phyloP scores from a whole-genome alignment of 1,284 basidiomycete genomes.

The Ceratobasidium sp. region DNA sequence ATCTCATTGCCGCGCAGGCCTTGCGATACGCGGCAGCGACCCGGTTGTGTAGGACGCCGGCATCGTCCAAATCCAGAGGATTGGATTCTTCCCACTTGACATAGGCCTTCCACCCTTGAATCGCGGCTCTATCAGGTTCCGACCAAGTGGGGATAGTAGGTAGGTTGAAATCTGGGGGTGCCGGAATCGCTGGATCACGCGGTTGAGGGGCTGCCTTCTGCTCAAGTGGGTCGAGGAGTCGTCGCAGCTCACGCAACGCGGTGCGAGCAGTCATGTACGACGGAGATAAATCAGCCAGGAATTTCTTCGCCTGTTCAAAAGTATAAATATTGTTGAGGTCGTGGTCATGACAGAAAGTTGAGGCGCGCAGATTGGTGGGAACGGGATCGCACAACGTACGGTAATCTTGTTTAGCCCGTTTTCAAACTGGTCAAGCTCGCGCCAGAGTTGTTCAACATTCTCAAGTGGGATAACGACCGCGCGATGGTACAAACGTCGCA shows the following conservation, averaged over 20 bases:
- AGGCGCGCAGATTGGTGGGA: not conserved
- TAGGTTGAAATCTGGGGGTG: slow-evolving; percentile 64
- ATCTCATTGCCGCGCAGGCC: slow-evolving; percentile 89
- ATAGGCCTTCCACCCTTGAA: slow-evolving; percentile 90
- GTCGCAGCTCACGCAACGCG: slow-evolving; percentile 83
- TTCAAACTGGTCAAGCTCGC: slow-evolving; percentile 95
- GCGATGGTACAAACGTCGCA: slow-evolving; percentile 92
- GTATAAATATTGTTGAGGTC: slow-evolving; percentile 21
- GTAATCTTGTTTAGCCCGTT: slow-evolving; percentile 91
- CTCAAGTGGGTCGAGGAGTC: slow-evolving; percentile 69
- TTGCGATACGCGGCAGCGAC: slow-evolving; percentile 88
- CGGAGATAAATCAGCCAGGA: slow-evolving; percentile 84
- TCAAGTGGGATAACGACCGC: slow-evolving; percentile 94
- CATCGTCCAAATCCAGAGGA: slow-evolving; percentile 90
- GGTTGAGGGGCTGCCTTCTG: slow-evolving; percentile 52
- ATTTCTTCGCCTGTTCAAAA: slow-evolving; percentile 83
- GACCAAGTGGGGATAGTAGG: slow-evolving; percentile 81
- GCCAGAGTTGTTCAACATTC: slow-evolving; percentile 94
- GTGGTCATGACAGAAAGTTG: slow-evolving; percentile 8
- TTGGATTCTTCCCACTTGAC: slow-evolving; percentile 97
- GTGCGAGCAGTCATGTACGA: slow-evolving; percentile 94
- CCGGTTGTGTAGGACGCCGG: slow-evolving; percentile 70
- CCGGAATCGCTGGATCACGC: slow-evolving; percentile 51
- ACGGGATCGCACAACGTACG: slow-evolving; percentile 56
- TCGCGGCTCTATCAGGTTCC: slow-evolving; percentile 73